These are phyloP conservation scores for Colletotrichum limetticola DNA, from an alignment of 2,329 filamentous ascomycete genomes.

Conservation along the genomic window DNA sequence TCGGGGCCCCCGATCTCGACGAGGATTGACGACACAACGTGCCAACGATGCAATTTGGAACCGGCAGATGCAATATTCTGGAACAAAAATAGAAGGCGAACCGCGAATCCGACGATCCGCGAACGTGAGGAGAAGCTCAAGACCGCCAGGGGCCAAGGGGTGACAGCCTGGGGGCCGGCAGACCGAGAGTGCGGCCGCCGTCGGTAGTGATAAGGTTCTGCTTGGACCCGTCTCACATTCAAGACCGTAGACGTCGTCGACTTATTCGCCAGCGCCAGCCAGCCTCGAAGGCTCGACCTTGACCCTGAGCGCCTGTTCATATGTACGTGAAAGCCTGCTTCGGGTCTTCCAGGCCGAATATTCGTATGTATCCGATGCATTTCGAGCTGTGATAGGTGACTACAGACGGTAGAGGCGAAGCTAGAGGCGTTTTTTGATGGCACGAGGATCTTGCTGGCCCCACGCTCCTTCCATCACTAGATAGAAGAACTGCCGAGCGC, in stretches of 20 bases:
- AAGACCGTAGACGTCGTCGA: background rate
- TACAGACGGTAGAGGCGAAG: background rate
- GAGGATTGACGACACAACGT: slow-evolving; percentile 5
- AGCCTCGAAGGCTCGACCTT: background rate
- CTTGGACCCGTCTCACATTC: slow-evolving; percentile 23
- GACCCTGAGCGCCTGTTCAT: background rate
- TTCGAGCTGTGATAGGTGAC: background rate
- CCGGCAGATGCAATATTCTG: slow-evolving; percentile 14
- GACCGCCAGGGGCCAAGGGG: background rate
- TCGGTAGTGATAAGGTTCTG: slow-evolving; percentile 27
- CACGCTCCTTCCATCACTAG: background rate
- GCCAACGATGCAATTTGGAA: background rate
- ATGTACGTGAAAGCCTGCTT: background rate
- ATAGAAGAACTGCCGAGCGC: slow-evolving; percentile 18
- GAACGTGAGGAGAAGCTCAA: background rate
- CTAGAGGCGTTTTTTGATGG: slow-evolving; percentile 8
- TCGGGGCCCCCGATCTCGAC: slow-evolving; percentile 20
- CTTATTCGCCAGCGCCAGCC: background rate
- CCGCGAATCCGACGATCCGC: background rate
- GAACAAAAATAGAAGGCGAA: slow-evolving; percentile 31
- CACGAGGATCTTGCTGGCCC: background rate
- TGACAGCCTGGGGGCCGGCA: background rate
- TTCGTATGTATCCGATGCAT: background rate
- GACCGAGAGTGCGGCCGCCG: background rate
- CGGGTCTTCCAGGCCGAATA: background rate